Evolutionary conservation across 2,329 filamentous ascomycete genomes (phyloP).

Genomic region (Pseudogymnoascus sp.): DNA sequence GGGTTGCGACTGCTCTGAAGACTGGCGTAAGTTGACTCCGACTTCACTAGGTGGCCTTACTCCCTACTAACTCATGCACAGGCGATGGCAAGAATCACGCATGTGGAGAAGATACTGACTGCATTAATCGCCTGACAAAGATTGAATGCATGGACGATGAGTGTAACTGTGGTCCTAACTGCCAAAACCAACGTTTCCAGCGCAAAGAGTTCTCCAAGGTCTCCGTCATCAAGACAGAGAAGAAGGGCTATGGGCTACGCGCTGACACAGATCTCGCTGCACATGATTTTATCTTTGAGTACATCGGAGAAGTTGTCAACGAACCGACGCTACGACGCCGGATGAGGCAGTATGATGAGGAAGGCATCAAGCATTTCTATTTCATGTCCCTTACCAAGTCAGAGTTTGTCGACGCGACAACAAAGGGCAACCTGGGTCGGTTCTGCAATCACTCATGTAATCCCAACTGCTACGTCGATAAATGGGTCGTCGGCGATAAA

Average conservation of each 20-base stretch:
- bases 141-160: conserved; percentile 84
- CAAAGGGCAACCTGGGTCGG: conserved; percentile 87
- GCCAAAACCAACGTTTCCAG: conserved; percentile 93
- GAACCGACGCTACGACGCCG: conserved; percentile 81
- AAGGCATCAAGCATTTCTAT: conserved; percentile 98
- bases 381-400: conserved; percentile 98
- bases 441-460: conserved; percentile 99
- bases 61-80: conserved; percentile 32
- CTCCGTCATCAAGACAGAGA: conserved; percentile 93
- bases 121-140: conserved; percentile 96
- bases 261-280: conserved; percentile 67
- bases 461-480: conserved; percentile 98
- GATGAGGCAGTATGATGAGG: conserved; percentile 87
- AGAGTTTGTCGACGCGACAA: conserved; percentile 96
- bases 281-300: conserved; percentile 94
- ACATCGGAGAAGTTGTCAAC: conserved; percentile 96
- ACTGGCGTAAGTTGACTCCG: conserved; percentile 68
- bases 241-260: conserved; percentile 91
- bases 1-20: conserved; percentile 90
- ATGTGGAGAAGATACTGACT: conserved; percentile 93
- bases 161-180: conserved; percentile 78
- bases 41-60: neutral
- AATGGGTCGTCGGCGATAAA: conserved; percentile 97
- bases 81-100: conserved; percentile 64
- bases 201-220: conserved; percentile 83